Base-by-base conservation (phyloP, 202 grass and related monocot genomes). In the Schoenoplectus tabernaemontani region DNA sequence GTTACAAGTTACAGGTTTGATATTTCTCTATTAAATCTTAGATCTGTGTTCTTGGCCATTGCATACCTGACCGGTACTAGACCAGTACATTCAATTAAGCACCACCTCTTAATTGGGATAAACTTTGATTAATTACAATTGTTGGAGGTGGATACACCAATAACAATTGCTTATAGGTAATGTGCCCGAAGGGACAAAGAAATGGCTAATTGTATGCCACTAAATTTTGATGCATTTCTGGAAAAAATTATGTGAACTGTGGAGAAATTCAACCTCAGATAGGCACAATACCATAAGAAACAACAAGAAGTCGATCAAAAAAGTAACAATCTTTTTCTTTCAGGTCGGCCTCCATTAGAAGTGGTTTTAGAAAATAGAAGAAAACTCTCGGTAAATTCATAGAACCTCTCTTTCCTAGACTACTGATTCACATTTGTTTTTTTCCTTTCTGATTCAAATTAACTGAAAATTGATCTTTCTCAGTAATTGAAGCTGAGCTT, bases 1-100 rank as follows among this genome's bases (percentile, higher is more conserved):
- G 42, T 84, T 98, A 88, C 81, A 87, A 90, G 85, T 98, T 60
- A 98, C 95, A 94, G 94, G 94, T 97, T 85, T 65, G 20, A 5
- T 41, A 41, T 57, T 77, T 65, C 39, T 24, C 28, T 24, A 59
- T 37, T 59, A 7, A 59, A 39, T 79, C 36, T 13, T 34, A 17
- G 28, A 13, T 26, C 26, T 19, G 15, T 68, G 4, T 51, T 73
- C 26, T 50, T 53, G 12, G 44, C 43, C 26, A 53, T 69, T 73
- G 44, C 46, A 48, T 44, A 70, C 0, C 41, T 46, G 41, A 26
- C 10, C 63, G 6, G 62, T 36, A 64, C 13, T 44, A 46, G 4
- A 70, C 10, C 9, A 46, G 39, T 44, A 44, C 5, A 34, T 34
- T 63, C 17, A 9, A 23, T 23, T 43, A 42, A 68, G 17, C 17